A percentile compares a stretch with the other conserved stretches of the same genome.
Evolutionary conservation across 2,329 filamentous ascomycete genomes (phyloP).

Genomic region (Lachnellula subtilissima): DNA sequence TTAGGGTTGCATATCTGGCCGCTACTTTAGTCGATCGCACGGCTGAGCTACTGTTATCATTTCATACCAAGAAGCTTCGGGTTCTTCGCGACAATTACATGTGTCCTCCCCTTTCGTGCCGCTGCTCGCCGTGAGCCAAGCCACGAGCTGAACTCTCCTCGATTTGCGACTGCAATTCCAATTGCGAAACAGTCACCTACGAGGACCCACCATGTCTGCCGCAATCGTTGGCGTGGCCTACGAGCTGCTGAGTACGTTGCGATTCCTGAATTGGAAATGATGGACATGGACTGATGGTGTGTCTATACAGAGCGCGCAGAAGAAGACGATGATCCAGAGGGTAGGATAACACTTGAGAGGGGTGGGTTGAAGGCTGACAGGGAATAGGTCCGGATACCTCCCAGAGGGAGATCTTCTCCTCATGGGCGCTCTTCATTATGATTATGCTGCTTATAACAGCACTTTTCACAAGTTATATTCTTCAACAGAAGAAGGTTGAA

Average conservation of each 20-base stretch:
- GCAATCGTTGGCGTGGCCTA: slow-evolving; percentile 26
- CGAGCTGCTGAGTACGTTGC: slow-evolving; percentile 32
- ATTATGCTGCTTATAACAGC: slow-evolving; percentile 91
- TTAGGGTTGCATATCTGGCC: background rate
- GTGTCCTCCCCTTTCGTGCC: slow-evolving; percentile 23
- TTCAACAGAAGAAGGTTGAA: slow-evolving; percentile 95
- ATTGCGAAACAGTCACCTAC: background rate
- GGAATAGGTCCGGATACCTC: slow-evolving; percentile 66
- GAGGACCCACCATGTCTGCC: slow-evolving; percentile 23
- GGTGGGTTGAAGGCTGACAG: slow-evolving; percentile 21
- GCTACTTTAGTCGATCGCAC: background rate
- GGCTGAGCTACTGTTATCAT: background rate
- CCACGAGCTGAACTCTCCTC: slow-evolving; percentile 7
- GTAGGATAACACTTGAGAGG: slow-evolving; percentile 15
- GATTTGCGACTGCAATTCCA: background rate
- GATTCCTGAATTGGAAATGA: background rate
- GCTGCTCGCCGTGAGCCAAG: slow-evolving; percentile 31
- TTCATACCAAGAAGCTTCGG: background rate
- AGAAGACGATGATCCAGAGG: slow-evolving; percentile 28
- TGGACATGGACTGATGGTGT: slow-evolving; percentile 17
- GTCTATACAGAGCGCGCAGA: slow-evolving; percentile 24
- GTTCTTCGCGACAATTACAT: slow-evolving; percentile 27
- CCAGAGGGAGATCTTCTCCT: slow-evolving; percentile 90
- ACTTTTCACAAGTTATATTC: slow-evolving; percentile 93
- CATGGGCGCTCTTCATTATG: slow-evolving; percentile 96